Evolutionary conservation across 1,139 yeast genomes (phyloP).

Genomic region (Taphrina deformans): DNA sequence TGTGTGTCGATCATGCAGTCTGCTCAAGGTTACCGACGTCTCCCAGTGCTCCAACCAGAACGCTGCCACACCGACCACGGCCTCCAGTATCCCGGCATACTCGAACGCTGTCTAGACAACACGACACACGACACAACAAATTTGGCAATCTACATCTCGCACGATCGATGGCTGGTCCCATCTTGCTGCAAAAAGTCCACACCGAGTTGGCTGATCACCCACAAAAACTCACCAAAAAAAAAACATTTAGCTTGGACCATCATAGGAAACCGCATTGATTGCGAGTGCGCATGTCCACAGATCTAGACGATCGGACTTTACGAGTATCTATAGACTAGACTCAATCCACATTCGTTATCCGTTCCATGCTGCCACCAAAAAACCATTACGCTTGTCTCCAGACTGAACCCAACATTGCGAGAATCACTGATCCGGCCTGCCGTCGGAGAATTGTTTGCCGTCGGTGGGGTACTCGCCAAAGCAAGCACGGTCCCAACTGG

Average conservation of each 20-base stretch:
- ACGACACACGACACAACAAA: not conserved
- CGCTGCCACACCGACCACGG: not conserved
- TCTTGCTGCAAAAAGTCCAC: too few species aligned
- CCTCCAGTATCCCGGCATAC: not conserved
- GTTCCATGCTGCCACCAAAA: too few species aligned
- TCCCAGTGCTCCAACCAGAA: constrained; percentile 3
- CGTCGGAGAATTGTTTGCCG: constrained; percentile 10
- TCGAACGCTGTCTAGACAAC: not conserved
- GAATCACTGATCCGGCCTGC: not conserved
- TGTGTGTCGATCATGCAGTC: constrained; percentile 1
- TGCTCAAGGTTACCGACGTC: constrained; percentile 8
- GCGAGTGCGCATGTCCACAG: too few species aligned
- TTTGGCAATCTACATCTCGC: too few species aligned
- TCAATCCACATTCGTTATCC: too few species aligned
- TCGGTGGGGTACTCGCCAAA: constrained; percentile 15
- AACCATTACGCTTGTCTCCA: too few species aligned
- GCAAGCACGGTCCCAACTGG: constrained; percentile 23
- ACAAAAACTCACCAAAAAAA: not conserved
- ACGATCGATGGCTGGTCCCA: not conserved
- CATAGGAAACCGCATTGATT: not conserved
- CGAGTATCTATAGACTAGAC: not conserved
- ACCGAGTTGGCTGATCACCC: not conserved
- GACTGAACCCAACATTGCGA: too few species aligned
- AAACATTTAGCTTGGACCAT: not conserved
- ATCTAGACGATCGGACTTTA: too few species aligned